A percentile compares a stretch with the other conserved stretches of the same genome.
phyloP scores from a whole-genome alignment of 805 yeast species.

The Pichia californica region DNA sequence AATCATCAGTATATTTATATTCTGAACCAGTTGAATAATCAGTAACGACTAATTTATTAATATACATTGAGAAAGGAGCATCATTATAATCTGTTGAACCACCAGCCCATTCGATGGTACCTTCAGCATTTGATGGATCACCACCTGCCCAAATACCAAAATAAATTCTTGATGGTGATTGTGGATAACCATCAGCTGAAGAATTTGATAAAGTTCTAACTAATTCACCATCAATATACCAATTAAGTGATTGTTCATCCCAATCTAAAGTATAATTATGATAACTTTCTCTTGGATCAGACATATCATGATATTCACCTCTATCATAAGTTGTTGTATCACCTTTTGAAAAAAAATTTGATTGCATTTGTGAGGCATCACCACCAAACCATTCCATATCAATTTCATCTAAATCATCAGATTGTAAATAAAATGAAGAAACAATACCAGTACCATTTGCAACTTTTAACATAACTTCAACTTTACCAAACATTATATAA shows the following conservation, averaged over 20 bases:
- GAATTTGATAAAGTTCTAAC: conserved; percentile 60
- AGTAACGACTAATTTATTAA: conserved; percentile 53
- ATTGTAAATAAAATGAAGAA: conserved; percentile 73
- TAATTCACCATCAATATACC: conserved; percentile 66
- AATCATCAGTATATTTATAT: conserved; percentile 47
- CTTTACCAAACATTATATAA: conserved; percentile 84
- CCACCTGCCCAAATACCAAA: conserved; percentile 84
- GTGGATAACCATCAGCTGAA: conserved; percentile 72
- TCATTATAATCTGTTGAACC: conserved; percentile 58
- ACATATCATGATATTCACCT: conserved; percentile 62
- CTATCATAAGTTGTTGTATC: conserved; percentile 70
- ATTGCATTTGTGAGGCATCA: conserved; percentile 66
- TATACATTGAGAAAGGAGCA: conserved; percentile 64
- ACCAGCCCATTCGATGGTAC: conserved; percentile 81
- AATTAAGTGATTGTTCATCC: conserved; percentile 57
- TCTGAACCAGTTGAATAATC: conserved; percentile 63
- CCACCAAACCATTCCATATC: conserved; percentile 87
- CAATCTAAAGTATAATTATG: conserved; percentile 85
- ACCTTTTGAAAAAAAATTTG: conserved; percentile 80
- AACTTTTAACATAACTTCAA: conserved; percentile 65
- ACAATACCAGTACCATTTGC: conserved; percentile 76
- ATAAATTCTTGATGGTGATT: conserved; percentile 67
- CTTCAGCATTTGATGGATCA: conserved; percentile 54
- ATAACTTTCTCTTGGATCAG: conserved; percentile 48
- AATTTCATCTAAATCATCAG: conserved; percentile 84